Evolutionary conservation across 306 rosid genomes (phyloP).

Genomic region (Delonix regia): DNA sequence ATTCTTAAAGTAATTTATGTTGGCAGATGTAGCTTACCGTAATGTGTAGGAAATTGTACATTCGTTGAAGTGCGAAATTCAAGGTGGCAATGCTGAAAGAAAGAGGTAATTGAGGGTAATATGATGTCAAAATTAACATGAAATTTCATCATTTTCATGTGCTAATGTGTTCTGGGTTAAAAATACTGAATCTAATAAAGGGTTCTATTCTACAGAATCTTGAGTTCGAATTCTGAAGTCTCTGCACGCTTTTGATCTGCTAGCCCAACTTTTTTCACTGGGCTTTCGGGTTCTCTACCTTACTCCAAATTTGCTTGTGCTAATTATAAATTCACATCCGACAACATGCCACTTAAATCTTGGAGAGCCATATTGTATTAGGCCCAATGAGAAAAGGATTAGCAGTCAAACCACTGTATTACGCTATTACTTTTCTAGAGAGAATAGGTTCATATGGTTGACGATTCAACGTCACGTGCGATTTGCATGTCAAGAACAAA

Average conservation of each 20-base stretch:
- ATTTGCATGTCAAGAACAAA: background rate
- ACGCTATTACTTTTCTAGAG: background rate
- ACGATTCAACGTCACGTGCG: background rate
- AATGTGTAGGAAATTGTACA: background rate
- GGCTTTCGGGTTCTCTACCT: background rate
- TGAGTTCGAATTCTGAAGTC: background rate
- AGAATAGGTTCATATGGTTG: background rate
- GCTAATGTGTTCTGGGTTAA: background rate
- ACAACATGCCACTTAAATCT: background rate
- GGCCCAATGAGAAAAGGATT: background rate
- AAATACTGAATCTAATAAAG: background rate
- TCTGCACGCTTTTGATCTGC: background rate
- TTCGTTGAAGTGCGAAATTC: background rate
- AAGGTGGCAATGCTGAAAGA: background rate
- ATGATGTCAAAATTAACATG: background rate
- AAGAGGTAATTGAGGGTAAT: background rate
- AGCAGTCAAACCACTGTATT: background rate
- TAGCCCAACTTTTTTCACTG: background rate
- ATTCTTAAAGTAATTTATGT: conserved; percentile 7
- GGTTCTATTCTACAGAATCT: background rate
- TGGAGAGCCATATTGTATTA: background rate
- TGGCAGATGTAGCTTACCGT: background rate
- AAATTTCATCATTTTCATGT: background rate
- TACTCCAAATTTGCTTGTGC: no score
- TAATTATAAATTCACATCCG: background rate